Evolutionary conservation across 1,284 basidiomycete species (phyloP).

Genomic region (Fomitopsis betulina): DNA sequence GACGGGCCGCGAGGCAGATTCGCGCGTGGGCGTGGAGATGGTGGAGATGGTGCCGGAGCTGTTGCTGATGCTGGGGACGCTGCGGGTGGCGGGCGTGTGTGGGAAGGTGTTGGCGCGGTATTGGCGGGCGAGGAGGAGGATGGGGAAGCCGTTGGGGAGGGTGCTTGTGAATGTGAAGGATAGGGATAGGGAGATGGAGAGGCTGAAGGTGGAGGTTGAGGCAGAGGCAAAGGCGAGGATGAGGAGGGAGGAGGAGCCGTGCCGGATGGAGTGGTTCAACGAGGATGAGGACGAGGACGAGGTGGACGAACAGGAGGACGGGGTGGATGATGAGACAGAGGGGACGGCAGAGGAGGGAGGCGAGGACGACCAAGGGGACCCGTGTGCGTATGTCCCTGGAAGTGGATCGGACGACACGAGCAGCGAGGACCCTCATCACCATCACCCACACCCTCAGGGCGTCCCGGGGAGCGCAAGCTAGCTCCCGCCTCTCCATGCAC

Average conservation of each 20-base stretch:
- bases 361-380: not conserved
- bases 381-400: not conserved
- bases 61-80: slow-evolving; percentile 21
- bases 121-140: slow-evolving; percentile 13
- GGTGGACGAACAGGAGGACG: slow-evolving; percentile 14
- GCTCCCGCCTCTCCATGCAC: not conserved
- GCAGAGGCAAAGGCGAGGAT: slow-evolving; percentile 2
- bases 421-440: not conserved
- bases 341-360: not conserved
- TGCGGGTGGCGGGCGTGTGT: slow-evolving; percentile 21
- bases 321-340: slow-evolving; percentile 4
- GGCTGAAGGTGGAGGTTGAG: slow-evolving; percentile 14
- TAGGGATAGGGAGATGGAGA: slow-evolving; percentile 18
- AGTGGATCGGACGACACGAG: slow-evolving; percentile 1
- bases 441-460: not conserved
- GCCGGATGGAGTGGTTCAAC: slow-evolving; percentile 18
- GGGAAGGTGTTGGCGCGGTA: slow-evolving; percentile 11
- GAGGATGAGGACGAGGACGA: slow-evolving; percentile 19
- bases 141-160: slow-evolving; percentile 14
- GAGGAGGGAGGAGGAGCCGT: slow-evolving; percentile 12
- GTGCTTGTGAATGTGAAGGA: slow-evolving; percentile 22
- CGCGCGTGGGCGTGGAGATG: not conserved
- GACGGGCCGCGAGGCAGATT: not conserved
- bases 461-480: not conserved
- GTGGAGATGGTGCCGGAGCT: slow-evolving; percentile 6